Base-by-base conservation (phyloP, 108 stramenopile species). In the Skeletonema costatum region DNA sequence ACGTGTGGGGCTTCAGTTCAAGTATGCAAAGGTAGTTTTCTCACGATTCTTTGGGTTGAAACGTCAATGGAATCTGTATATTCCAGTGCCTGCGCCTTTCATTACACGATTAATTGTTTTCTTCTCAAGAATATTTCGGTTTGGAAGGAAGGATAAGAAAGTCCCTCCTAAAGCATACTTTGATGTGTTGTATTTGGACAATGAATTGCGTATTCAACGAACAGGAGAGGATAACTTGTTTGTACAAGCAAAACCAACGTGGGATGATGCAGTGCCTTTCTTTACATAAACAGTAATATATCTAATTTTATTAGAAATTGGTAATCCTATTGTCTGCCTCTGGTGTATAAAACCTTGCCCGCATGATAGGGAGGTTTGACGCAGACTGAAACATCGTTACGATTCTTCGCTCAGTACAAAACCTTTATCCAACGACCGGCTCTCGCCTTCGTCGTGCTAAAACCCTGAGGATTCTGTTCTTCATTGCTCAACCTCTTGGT, bases 1-100 rank as follows among this genome's bases (percentile, higher is more conserved):
- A 46, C 73, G 87, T 3, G 74, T 90, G 33, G 76, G 68, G 10
- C 76, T 90, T 14, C 69, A 74, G n/a, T 90, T 90, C 56, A 56
- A 64, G 13, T 90, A 85, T 60, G 90, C 84, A 19, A 83, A 76
- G 77, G 85, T 74, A 3, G 63, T 73, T 13, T 78, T 90, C 13
- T 77, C 78, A 19, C 75, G 78, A 46, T 83, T 76, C 25, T 68
- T 74, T 68, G 32, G 73, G 2, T 68, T 29, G 31, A 68, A 46
- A 66, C 66, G 25, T 0, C 65, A 59, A 11, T 80, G 62, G 71
- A 50, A 9, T 14, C 33, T 73, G 0, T 76, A 72, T 50, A 58
- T 82, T 56, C 81, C 81, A 2, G 76, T 82, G 9, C 81, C 81
- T 11, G 81, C 76, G 12, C 48, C 76, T n/a, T 73, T 77, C 51